Evolutionary conservation across 805 yeast genomes (phyloP).

Genomic region (Wickerhamiella bombiphila): DNA sequence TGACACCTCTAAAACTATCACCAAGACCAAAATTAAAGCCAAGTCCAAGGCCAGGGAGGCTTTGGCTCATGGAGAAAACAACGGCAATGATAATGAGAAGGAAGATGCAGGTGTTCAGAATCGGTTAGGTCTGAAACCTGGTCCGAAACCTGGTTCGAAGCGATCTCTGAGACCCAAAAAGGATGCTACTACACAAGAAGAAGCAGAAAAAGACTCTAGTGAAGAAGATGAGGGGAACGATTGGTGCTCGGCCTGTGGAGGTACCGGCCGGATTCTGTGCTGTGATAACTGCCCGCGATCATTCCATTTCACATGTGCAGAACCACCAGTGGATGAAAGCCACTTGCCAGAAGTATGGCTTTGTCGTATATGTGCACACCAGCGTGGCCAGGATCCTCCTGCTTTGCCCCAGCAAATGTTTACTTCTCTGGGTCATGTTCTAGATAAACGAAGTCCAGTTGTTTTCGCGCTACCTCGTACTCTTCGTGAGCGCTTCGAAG

Average conservation of each 20-base stretch:
- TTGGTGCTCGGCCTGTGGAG: constrained; percentile 81
- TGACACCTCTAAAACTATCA: too few relatives aligned
- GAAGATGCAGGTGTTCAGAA: too few relatives aligned
- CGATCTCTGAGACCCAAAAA: too few relatives aligned
- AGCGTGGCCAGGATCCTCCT: constrained; percentile 90
- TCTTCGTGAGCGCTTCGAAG: constrained; percentile 56
- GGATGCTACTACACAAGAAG: too few relatives aligned
- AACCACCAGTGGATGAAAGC: constrained; percentile 72
- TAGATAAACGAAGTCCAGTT: constrained; percentile 47
- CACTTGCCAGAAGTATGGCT: constrained; percentile 80
- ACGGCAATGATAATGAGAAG: too few relatives aligned
- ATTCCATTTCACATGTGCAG: constrained; percentile 81
- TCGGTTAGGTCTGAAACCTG: too few relatives aligned
- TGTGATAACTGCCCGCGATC: constrained; percentile 89
- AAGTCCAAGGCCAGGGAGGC: too few relatives aligned
- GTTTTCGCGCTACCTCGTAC: constrained; percentile 54
- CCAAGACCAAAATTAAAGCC: too few relatives aligned
- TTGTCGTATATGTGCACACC: constrained; percentile 58
- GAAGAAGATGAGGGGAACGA: constrained; percentile 49
- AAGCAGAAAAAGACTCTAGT: neutral
- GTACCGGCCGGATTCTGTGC: constrained; percentile 77
- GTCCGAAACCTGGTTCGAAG: too few relatives aligned
- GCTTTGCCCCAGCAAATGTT: constrained; percentile 48
- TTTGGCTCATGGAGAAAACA: too few relatives aligned
- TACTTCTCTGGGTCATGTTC: constrained; percentile 42